Percentiles rank a stretch among this genome's conserved stretches.
These are phyloP conservation scores for Naganishia friedmannii DNA, from an alignment of 768 basidiomycete genomes.

Conservation along the genomic window DNA sequence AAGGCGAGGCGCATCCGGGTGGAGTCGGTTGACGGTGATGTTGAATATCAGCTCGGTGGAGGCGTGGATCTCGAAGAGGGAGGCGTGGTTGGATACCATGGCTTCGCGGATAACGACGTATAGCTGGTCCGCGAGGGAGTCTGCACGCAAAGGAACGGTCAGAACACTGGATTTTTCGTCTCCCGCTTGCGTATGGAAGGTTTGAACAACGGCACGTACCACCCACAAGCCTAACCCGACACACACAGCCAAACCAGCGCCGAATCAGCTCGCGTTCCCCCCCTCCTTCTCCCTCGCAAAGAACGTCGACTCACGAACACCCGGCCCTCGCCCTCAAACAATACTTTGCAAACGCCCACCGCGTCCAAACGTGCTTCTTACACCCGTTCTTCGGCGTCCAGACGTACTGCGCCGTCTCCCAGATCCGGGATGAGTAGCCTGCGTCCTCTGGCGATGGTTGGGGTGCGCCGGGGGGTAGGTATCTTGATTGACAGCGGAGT, in stretches of 20 bases:
- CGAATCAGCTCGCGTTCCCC: too few species aligned
- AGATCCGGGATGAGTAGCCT: background rate
- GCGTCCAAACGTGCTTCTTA: background rate
- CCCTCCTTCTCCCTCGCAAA: too few species aligned
- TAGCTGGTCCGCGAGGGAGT: constrained; percentile 20
- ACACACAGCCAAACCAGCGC: background rate
- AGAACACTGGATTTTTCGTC: background rate
- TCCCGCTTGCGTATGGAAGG: too few species aligned
- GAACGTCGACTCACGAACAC: constrained; percentile 24
- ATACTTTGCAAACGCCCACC: background rate
- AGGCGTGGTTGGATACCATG: background rate
- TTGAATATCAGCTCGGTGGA: background rate
- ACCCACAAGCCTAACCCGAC: background rate
- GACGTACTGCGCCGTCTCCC: constrained; percentile 11
- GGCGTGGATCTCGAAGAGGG: background rate
- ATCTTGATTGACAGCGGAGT: constrained; percentile 1
- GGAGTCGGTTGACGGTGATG: constrained; percentile 1
- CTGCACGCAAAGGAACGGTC: background rate
- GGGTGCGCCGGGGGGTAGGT: background rate
- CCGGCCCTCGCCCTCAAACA: constrained; percentile 12
- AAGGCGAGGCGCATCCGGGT: background rate
- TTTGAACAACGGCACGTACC: too few species aligned
- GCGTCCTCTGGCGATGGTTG: background rate
- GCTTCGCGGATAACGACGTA: background rate
- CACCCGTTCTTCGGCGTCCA: constrained; percentile 2